These are phyloP conservation scores for Raphanus hybrid DNA, from an alignment of 441 rosid genomes.

Conservation along the genomic window DNA sequence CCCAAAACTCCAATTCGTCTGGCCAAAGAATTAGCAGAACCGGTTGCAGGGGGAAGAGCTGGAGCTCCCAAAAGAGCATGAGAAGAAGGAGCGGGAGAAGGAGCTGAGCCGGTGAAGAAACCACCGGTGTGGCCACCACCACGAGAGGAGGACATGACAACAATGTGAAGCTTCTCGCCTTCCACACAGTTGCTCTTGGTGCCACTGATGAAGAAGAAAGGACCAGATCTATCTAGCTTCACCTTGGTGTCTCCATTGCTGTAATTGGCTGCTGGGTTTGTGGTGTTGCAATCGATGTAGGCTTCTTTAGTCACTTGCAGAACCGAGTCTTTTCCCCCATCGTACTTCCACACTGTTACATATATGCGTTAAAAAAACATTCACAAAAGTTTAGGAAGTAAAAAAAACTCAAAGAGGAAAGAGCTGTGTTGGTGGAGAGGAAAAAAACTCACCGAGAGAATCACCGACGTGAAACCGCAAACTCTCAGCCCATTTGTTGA, in stretches of 20 bases:
- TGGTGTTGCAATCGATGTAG: constrained; percentile 65
- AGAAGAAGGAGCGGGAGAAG: constrained; percentile 80
- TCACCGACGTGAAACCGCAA: too few species aligned
- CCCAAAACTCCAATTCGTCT: constrained; percentile 20
- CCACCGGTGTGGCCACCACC: constrained; percentile 46
- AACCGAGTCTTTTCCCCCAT: constrained; percentile 73
- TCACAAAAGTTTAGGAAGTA: too few species aligned
- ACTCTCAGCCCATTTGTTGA: constrained; percentile 43
- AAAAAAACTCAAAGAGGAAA: too few species aligned
- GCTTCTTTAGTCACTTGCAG: constrained; percentile 69
- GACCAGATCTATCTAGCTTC: constrained; percentile 66
- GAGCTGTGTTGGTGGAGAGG: background rate
- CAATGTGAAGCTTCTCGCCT: constrained; percentile 79
- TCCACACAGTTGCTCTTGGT: constrained; percentile 72
- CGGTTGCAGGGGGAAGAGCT: constrained; percentile 56
- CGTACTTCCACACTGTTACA: constrained; percentile 69
- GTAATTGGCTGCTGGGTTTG: constrained; percentile 65
- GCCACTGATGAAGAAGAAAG: constrained; percentile 87
- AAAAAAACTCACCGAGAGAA: too few species aligned
- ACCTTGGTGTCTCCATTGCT: constrained; percentile 76
- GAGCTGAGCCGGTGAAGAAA: constrained; percentile 36
- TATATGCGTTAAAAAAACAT: background rate
- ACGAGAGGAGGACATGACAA: constrained; percentile 51
- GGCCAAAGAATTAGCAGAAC: constrained; percentile 26
- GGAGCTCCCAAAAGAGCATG: constrained; percentile 52